These are phyloP conservation scores for Kickxella alabastrina DNA, from an alignment of 192 early-diverging fungal genomes.

Conservation along the genomic window DNA sequence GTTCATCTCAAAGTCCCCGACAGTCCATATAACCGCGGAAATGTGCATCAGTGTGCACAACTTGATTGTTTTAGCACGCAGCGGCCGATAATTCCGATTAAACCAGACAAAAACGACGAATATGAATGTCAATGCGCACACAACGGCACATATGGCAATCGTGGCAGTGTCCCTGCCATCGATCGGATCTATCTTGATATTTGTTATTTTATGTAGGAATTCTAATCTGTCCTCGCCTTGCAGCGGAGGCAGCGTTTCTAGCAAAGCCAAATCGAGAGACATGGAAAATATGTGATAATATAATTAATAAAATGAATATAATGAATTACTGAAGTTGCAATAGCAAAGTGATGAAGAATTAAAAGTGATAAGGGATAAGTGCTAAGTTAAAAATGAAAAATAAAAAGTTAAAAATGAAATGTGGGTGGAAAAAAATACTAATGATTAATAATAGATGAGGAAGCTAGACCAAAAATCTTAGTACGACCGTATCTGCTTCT, in stretches of 20 bases:
- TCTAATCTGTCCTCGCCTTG: constrained; percentile 13
- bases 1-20: constrained; percentile 28
- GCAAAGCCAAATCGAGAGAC: constrained; percentile 1
- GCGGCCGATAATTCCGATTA: constrained; percentile 23
- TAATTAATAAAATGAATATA: background rate
- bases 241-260: constrained; percentile 18
- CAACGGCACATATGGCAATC: background rate
- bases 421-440: background rate
- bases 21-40: constrained; percentile 6
- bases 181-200: background rate
- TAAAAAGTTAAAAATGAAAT: no score
- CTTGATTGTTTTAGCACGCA: constrained; percentile 23
- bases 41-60: constrained; percentile 32
- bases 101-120: constrained; percentile 19
- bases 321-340: background rate
- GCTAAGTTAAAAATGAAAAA: background rate
- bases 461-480: background rate
- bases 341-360: background rate
- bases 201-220: constrained; percentile 9
- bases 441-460: background rate
- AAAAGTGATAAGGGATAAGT: background rate
- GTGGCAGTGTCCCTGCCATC: constrained; percentile 14
- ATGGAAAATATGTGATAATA: background rate
- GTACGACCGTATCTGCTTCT: background rate
- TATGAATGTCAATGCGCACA: constrained; percentile 7